These are phyloP conservation scores for Sordaria brevicollis DNA, from an alignment of 495 filamentous ascomycete genomes.

Conservation along the genomic window DNA sequence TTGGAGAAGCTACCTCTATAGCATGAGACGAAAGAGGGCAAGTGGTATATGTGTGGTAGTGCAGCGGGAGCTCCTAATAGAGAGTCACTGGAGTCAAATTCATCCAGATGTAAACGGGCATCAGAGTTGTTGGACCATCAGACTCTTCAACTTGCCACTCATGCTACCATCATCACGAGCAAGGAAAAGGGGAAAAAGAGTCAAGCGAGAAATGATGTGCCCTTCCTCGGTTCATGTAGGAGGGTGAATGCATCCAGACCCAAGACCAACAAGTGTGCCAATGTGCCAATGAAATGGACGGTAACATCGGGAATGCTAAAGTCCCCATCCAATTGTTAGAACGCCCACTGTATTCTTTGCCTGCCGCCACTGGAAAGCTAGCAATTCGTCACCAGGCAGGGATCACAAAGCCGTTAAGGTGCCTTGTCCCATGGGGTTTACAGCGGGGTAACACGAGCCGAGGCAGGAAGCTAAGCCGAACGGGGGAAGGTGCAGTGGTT, in stretches of 20 bases:
- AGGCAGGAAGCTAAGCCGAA: constrained; percentile 1
- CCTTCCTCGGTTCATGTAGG: background rate
- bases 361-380: background rate
- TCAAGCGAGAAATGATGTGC: background rate
- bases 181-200: background rate
- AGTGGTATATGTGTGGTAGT: background rate
- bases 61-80: background rate
- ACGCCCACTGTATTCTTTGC: background rate
- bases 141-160: background rate
- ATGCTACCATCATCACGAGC: background rate
- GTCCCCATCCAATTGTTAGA: background rate
- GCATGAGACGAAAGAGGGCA: background rate
- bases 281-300: background rate
- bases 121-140: background rate
- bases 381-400: background rate
- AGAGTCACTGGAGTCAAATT: background rate
- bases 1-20: no score
- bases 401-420: background rate
- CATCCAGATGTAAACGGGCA: background rate
- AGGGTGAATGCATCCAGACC: background rate
- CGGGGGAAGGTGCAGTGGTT: background rate
- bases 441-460: constrained; percentile 10
- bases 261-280: no score
- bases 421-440: background rate
- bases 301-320: background rate